Evolutionary conservation across 305 asterid species (phyloP).

Genomic region (Plantago lanceolata): DNA sequence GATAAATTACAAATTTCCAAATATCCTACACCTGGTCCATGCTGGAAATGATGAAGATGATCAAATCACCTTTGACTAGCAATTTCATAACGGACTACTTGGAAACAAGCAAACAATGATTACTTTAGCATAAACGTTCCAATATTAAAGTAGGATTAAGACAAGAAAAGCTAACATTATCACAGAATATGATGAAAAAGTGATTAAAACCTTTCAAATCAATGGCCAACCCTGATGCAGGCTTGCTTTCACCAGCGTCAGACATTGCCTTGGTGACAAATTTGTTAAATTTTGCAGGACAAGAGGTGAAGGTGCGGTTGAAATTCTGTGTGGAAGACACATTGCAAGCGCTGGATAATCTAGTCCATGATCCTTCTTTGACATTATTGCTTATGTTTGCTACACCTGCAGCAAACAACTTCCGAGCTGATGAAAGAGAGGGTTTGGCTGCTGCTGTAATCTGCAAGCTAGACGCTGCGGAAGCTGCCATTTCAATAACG

Average conservation of each 20-base stretch:
- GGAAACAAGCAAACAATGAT: not conserved
- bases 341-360: slow-evolving; percentile 48
- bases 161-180: not conserved
- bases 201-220: slow-evolving; percentile 52
- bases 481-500: slow-evolving; percentile 34
- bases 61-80: not conserved
- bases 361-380: slow-evolving; percentile 40
- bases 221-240: slow-evolving; percentile 55
- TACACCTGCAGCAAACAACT: slow-evolving; percentile 27
- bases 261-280: slow-evolving; percentile 56
- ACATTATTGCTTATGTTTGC: slow-evolving; percentile 30
- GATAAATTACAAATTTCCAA: not conserved
- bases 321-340: slow-evolving; percentile 44
- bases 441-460: slow-evolving; percentile 35
- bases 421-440: slow-evolving; percentile 27
- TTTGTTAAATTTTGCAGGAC: slow-evolving; percentile 37
- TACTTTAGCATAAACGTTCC: not conserved
- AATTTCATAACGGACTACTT: too few species aligned
- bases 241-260: slow-evolving; percentile 46
- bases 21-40: not conserved
- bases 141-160: not conserved
- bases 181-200: not conserved
- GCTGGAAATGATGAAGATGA: too few species aligned
- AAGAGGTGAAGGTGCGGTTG: slow-evolving; percentile 41
- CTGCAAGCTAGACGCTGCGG: slow-evolving; percentile 38